Evolutionary conservation across 1,284 basidiomycete genomes (phyloP).

Genomic region (Lentinula novae-zelandiae): DNA sequence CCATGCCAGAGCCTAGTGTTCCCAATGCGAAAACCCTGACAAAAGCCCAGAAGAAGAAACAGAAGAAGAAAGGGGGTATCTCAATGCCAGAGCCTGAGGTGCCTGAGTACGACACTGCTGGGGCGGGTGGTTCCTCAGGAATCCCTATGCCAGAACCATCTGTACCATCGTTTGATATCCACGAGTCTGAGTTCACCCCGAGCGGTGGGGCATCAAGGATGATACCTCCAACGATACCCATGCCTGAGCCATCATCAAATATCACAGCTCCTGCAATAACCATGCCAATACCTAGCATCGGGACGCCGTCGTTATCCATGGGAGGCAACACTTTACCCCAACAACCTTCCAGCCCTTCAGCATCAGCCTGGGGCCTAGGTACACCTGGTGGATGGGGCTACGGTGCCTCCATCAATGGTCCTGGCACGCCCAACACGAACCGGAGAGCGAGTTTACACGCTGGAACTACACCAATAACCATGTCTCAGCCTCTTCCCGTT

Average conservation of each 20-base stretch:
- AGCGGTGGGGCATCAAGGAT: not conserved
- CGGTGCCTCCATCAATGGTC: not conserved
- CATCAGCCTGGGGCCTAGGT: not conserved
- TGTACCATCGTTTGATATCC: not conserved
- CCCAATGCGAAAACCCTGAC: not conserved
- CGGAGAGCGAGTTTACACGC: not conserved
- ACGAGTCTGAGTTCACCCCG: not conserved
- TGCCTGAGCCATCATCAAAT: slow-evolving; percentile 4
- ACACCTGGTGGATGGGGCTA: not conserved
- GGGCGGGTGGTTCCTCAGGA: not conserved
- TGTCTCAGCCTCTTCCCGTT: not conserved
- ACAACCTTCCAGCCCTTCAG: not conserved
- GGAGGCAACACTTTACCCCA: not conserved
- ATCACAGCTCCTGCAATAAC: not conserved
- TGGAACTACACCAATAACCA: not conserved
- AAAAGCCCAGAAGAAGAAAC: not conserved
- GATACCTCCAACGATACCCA: not conserved
- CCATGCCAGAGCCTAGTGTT: not conserved
- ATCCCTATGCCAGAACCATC: not conserved
- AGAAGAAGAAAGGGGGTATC: not conserved
- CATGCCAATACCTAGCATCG: slow-evolving; percentile 6
- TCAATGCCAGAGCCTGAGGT: slow-evolving; percentile 3
- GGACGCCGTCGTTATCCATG: not conserved
- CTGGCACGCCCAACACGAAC: not conserved
- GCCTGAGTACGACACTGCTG: not conserved